These are phyloP conservation scores for Amphibolis antarctica DNA, from an alignment of 106 monocot genomes.

Conservation along the genomic window DNA sequence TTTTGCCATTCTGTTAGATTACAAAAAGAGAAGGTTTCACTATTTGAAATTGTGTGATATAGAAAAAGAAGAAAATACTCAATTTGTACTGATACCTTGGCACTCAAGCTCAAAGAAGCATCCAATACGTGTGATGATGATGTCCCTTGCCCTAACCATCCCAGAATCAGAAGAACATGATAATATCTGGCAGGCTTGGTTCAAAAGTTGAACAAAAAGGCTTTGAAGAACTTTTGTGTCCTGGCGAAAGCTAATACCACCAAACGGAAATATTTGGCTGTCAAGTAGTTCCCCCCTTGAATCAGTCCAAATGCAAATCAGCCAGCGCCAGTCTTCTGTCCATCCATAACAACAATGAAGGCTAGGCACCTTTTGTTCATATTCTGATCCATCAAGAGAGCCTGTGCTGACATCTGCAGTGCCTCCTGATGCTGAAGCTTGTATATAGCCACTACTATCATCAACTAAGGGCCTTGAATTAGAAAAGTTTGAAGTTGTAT, in stretches of 20 bases:
- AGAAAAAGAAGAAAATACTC: neutral
- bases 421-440: slow-evolving; percentile 38
- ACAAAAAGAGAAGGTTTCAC: neutral
- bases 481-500: slow-evolving; percentile 22
- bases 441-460: slow-evolving; percentile 34
- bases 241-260: slow-evolving; percentile 86
- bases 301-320: slow-evolving; percentile 94
- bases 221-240: slow-evolving; percentile 89
- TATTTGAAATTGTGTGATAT: neutral
- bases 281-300: slow-evolving; percentile 87
- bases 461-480: slow-evolving; percentile 41
- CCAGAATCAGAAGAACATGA: slow-evolving; percentile 45
- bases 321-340: slow-evolving; percentile 99
- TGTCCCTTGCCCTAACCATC: slow-evolving; percentile 38
- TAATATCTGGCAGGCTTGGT: slow-evolving; percentile 82
- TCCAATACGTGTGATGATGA: slow-evolving; percentile 75
- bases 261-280: slow-evolving; percentile 77
- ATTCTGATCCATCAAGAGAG: slow-evolving; percentile 41
- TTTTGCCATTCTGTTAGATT: slow-evolving; percentile 82
- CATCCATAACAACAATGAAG: slow-evolving; percentile 99
- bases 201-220: slow-evolving; percentile 82
- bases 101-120: slow-evolving; percentile 94
- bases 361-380: slow-evolving; percentile 37
- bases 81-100: slow-evolving; percentile 54
- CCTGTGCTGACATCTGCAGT: slow-evolving; percentile 24